Percentiles rank a stretch among this genome's conserved stretches.
Evolutionary conservation across 371 early-diverging fungal genomes (phyloP).

Genomic region (Rhizopus sp.): DNA sequence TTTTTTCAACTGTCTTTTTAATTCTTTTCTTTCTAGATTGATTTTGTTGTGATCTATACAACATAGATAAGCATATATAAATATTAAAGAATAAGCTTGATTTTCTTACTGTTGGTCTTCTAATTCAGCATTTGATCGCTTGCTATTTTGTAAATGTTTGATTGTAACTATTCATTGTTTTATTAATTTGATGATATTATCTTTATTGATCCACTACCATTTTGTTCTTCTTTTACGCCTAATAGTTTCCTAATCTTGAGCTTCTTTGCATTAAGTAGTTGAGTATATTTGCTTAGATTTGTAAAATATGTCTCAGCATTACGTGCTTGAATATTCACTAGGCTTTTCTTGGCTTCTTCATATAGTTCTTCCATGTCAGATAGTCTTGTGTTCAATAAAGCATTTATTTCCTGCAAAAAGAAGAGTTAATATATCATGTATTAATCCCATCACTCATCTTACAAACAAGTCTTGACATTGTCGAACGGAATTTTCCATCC

Average conservation of each 20-base stretch:
- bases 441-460: background rate
- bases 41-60: background rate
- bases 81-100: background rate
- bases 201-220: background rate
- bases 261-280: background rate
- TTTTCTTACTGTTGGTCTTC: background rate
- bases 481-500: conserved; percentile 2
- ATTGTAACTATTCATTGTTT: background rate
- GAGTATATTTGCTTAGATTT: background rate
- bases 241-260: background rate
- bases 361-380: background rate
- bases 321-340: background rate
- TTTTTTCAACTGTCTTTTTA: background rate
- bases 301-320: background rate
- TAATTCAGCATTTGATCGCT: background rate
- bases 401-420: conserved; percentile 15
- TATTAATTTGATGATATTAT: background rate
- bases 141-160: background rate
- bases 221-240: background rate
- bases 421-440: background rate
- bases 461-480: conserved; percentile 2
- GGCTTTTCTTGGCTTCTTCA: background rate
- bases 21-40: background rate
- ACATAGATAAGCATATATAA: background rate
- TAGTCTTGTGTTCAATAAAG: background rate